These are phyloP conservation scores for Penicillium rolfsii DNA, from an alignment of 2,329 filamentous ascomycete species.

Conservation along the genomic window DNA sequence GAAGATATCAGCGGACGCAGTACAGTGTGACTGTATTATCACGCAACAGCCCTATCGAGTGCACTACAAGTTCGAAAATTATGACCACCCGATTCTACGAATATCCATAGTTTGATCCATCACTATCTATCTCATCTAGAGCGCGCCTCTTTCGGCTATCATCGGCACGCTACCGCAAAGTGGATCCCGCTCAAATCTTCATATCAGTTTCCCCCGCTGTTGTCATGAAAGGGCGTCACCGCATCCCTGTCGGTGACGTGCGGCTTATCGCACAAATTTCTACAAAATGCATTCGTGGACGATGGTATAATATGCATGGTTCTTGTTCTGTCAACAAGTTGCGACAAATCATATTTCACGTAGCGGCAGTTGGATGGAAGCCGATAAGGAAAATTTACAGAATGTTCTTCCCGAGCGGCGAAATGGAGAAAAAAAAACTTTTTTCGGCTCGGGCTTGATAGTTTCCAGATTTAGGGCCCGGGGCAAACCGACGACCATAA, in stretches of 20 bases:
- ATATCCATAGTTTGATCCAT: neutral
- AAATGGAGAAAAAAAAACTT: constrained; percentile 25
- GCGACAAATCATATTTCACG: neutral
- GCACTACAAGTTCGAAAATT: no score
- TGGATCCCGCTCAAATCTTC: constrained; percentile 18
- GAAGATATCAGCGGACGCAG: no score
- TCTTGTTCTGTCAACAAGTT: neutral
- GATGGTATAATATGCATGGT: neutral
- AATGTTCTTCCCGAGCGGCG: constrained; percentile 20
- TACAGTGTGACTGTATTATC: no score
- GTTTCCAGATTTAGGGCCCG: constrained; percentile 12
- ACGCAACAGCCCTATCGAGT: no score
- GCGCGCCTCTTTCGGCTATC: constrained; percentile 16
- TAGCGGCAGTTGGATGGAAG: constrained; percentile 13
- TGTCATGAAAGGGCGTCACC: constrained; percentile 10
- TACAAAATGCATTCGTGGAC: neutral
- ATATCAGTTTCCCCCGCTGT: constrained; percentile 12
- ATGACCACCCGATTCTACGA: neutral
- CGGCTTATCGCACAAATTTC: neutral
- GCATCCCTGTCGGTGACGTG: neutral
- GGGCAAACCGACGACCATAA: constrained; percentile 25
- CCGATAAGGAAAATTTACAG: constrained; percentile 23
- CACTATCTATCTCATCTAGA: neutral
- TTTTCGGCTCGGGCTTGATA: constrained; percentile 17
- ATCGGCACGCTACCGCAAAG: constrained; percentile 18